Base-by-base conservation (phyloP, 2,329 filamentous ascomycete genomes). In the Periconia digitata region DNA sequence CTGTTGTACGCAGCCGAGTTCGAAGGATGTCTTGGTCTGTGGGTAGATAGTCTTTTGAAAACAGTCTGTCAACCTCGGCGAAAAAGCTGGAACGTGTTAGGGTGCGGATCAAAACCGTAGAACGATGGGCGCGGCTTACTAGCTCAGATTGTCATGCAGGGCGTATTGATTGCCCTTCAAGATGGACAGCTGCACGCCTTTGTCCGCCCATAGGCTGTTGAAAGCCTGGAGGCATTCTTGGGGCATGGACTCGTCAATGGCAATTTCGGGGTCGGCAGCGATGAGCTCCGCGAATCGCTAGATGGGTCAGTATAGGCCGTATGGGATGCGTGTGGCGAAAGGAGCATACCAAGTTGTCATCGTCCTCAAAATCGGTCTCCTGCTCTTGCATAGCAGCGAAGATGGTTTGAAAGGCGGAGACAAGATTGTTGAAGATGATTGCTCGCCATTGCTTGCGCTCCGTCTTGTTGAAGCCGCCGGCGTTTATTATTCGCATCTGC, bases 401-500 rank as follows among this genome's bases (percentile, higher is more conserved):
- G 56, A 96, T 87, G 59, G 92, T 85, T 70, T 92, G 90, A 77
- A 96, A 94, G 2, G 92, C 92, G 61, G 95, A 89, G 43, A 96
- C 79, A 57, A 97, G 82, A 72, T 99, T 99, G 73, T 87, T 92
- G 74, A 96, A 97, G 59, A 97, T 92, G 64, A 96, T 92, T 15
- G 91, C 89, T 62, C 94, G 91, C 82, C 90, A 95, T 78, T 96
- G 90, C 57, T 95, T 85, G 72, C 91, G 89, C 72, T 97, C 94
- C 56, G 84, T 85, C 64, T 89, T 88, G 66, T 85, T 90, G 76
- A 97, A 97, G 43, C 94, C 92, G 72, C 91, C 86, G 13, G 90
- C 85, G 72, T 97, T 94, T 62, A 99, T 96, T 73, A 99, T 85
- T 72, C 92, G 92, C 94, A 99, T 97, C 79, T 97, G 92, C 78